Evolutionary conservation across 768 basidiomycete genomes (phyloP).

Genomic region (Psilocybe azurescens): DNA sequence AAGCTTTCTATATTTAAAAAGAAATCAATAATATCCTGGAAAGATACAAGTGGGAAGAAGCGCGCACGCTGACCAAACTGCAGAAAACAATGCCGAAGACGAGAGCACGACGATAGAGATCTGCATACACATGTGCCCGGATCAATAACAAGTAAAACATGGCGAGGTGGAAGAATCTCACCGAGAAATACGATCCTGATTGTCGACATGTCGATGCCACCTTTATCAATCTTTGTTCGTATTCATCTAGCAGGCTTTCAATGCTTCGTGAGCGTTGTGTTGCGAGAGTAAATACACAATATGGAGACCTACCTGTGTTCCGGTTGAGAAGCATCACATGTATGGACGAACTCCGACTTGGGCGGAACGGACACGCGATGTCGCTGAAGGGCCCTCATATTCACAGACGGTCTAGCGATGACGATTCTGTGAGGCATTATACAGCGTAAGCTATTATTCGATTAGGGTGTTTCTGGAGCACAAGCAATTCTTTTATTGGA

Average conservation of each 20-base stretch:
- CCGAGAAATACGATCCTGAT: not conserved
- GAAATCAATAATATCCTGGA: not conserved
- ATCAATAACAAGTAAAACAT: not conserved
- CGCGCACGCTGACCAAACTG: not conserved
- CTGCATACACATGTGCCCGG: not conserved
- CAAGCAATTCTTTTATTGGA: not conserved
- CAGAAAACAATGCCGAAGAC: not conserved
- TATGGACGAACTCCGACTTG: not conserved
- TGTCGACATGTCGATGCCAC: not conserved
- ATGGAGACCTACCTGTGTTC: not conserved
- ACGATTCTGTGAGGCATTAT: not conserved
- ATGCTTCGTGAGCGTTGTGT: not conserved
- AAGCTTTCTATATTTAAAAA: not conserved
- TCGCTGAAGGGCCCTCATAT: not conserved
- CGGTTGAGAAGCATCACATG: not conserved
- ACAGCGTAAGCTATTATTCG: not conserved
- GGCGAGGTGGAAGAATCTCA: not conserved
- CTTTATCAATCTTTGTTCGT: not conserved
- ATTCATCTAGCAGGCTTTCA: not conserved
- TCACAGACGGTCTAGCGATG: constrained; percentile 2
- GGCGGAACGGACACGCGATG: not conserved
- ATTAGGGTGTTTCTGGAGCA: not conserved
- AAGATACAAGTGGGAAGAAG: not conserved
- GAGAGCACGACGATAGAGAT: not conserved
- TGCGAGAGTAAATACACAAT: not conserved